Conservation (phyloP, 169 alveolate genomes). For the Plasmodium falciparum region DNA sequence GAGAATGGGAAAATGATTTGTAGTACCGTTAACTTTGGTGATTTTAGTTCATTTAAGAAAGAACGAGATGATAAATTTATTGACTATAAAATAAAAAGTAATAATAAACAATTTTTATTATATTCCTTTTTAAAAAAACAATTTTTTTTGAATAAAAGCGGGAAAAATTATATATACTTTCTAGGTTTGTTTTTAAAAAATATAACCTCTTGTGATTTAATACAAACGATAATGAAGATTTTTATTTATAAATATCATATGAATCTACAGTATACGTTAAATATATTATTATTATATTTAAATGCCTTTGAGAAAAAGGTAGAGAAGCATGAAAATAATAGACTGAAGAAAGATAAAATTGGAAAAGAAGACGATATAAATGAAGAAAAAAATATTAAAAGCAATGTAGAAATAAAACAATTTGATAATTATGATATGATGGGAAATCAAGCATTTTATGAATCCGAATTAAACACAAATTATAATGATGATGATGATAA, state of each 20-base stretch:
- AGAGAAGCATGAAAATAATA: neutral
- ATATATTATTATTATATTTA: constrained; percentile 32
- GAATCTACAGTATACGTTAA: constrained; percentile 45
- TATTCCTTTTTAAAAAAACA: constrained; percentile 60
- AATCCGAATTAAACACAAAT: too few species aligned
- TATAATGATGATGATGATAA: too few species aligned
- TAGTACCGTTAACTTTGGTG: neutral
- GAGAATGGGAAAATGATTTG: too few species aligned
- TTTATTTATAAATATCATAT: constrained; percentile 22
- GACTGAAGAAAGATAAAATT: neutral
- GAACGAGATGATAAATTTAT: neutral
- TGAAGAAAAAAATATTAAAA: neutral
- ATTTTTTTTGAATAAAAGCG: constrained; percentile 23
- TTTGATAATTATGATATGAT: too few species aligned
- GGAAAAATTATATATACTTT: constrained; percentile 62
- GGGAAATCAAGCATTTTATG: too few species aligned
- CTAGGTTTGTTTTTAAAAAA: constrained; percentile 11
- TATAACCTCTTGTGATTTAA: constrained; percentile 29
- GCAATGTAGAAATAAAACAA: neutral
- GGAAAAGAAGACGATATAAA: neutral
- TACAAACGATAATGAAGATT: constrained; percentile 3
- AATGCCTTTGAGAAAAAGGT: constrained; percentile 38
- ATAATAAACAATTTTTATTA: constrained; percentile 37
- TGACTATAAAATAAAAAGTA: neutral
- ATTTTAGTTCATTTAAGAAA: neutral